Base-by-base conservation (phyloP, 495 filamentous ascomycete genomes). In the Aspergillus heteromorphus region DNA sequence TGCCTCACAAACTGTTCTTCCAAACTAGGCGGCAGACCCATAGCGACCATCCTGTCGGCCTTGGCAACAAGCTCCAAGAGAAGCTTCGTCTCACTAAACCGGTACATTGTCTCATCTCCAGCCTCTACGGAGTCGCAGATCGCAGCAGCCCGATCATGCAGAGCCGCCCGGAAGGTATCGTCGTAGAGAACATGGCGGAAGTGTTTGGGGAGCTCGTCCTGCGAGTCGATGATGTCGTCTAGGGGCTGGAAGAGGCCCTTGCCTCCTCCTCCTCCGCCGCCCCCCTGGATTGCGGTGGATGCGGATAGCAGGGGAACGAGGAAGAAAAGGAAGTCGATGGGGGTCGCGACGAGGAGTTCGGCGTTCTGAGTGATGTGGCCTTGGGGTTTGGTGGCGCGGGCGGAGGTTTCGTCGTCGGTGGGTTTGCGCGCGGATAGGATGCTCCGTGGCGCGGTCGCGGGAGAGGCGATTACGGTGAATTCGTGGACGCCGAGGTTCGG, bases 1-100 rank as follows among this genome's bases (percentile, higher is more conserved):
- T 86, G 85, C 17, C 71, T 75, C 11, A 99, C 80, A 61, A 95
- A 93, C 23, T 82, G 84, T 38, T 95, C 86, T 65, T 97, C 95
- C 78, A 97, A 78, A 59, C 87, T 96, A 38, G 71, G 68, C 9
- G 93, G 91, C 27, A 97, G 67, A 0, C 83, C 83, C 0, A 72
- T 73, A 6, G 73, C 68, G 17, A 77, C 76, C 80, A 96, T 89
- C 0, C 73, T 77, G 49, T 79, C 73, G 16, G 91, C 91, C 65
- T 96, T 97, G 14, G 61, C 56, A 17, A 88, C 50, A 17, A 97
- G 61, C 55, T 87, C 80, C 25, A 63, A 55, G n/a, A 89, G 52
- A 11, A 96, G 76, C 65, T 89, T 92, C 5, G 70, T 64, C 54
- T 84, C 75, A 56, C 73, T 92, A 18, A 93, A 76, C 21, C 88